A percentile compares a stretch with the other conserved stretches of the same genome.
Conservation (phyloP, 2,329 filamentous ascomycete genomes). For the Plectosphaerella sp. region DNA sequence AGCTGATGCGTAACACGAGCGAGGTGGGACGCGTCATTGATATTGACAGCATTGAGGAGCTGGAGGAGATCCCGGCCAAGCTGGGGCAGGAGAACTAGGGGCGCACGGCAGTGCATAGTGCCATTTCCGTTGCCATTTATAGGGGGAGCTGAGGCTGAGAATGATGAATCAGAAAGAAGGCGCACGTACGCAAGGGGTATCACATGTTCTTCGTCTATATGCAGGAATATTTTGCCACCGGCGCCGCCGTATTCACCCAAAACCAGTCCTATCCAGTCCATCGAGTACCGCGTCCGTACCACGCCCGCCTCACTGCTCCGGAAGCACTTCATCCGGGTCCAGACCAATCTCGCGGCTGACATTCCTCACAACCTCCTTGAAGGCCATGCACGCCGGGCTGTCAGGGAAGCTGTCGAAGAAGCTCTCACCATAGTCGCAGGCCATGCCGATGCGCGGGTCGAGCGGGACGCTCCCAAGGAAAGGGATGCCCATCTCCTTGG, state of each 20-base stretch:
- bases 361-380: slow-evolving; percentile 73
- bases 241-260: too few relatives aligned
- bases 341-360: slow-evolving; percentile 64
- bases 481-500: slow-evolving; percentile 80
- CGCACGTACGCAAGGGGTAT: neutral
- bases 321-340: slow-evolving; percentile 49
- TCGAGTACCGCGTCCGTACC: neutral
- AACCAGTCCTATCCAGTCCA: too few relatives aligned
- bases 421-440: slow-evolving; percentile 95
- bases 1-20: slow-evolving; percentile 88
- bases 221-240: neutral
- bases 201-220: neutral
- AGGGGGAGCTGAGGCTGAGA: neutral
- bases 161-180: too few relatives aligned
- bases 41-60: slow-evolving; percentile 72
- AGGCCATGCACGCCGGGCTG: slow-evolving; percentile 80
- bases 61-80: slow-evolving; percentile 75
- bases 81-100: slow-evolving; percentile 23
- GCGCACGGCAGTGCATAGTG: too few relatives aligned
- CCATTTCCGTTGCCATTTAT: too few relatives aligned
- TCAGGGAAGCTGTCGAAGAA: slow-evolving; percentile 94
- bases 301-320: slow-evolving; percentile 27
- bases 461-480: slow-evolving; percentile 88
- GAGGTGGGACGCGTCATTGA: slow-evolving; percentile 89
- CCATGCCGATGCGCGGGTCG: slow-evolving; percentile 91